Base-by-base conservation (phyloP, 2,329 filamentous ascomycete genomes). In the Biscogniauxia mediterranea region DNA sequence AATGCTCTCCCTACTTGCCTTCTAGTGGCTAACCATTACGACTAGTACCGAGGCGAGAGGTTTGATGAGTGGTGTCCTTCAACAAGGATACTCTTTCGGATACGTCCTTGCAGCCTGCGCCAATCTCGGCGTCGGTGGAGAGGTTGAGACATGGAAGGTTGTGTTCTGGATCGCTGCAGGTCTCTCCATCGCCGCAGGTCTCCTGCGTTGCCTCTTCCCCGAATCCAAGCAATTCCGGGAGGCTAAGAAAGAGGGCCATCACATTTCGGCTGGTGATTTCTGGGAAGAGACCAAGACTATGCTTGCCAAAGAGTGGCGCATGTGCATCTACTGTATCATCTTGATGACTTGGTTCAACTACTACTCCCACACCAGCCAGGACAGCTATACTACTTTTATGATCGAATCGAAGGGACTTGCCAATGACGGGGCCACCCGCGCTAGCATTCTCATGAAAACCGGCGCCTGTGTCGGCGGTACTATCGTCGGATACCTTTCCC, bases 381-480 rank as follows among this genome's bases (percentile, higher is more conserved):
- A 94, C 77, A 89, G 85, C 55, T 93, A 93, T 78, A 92, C 90
- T 0, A 93, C 90, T 2, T 92, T 93, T 73, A 89, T 93, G 88
- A 80, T 89, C 49, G 83, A 82, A 4, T 83, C 91, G 68, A 93
- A 93, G 76, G 85, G 87, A 64, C 81, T 93, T 61, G 70, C 81
- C 58, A 89, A 91, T 69, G 71, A 78, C 1, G 81, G 81, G 0
- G 88, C 90, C 4, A 89, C 84, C 7, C 85, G 89, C n/a, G 89
- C 89, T 17, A 89, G 85, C n/a, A 93, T 93, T 67, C 76, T 93
- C 61, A 92, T 92, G 87, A 93, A 93, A 77, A 86, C 84, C 1
- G 90, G 91, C 25, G 89, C 90, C 52, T 90, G 89, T 67, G 85
- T 92, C 1, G 90, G 89, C 38, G 89, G 89, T 25, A 88, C 86